Conservation (phyloP, 2,329 filamentous ascomycete species). For the Didymella keratinophila region DNA sequence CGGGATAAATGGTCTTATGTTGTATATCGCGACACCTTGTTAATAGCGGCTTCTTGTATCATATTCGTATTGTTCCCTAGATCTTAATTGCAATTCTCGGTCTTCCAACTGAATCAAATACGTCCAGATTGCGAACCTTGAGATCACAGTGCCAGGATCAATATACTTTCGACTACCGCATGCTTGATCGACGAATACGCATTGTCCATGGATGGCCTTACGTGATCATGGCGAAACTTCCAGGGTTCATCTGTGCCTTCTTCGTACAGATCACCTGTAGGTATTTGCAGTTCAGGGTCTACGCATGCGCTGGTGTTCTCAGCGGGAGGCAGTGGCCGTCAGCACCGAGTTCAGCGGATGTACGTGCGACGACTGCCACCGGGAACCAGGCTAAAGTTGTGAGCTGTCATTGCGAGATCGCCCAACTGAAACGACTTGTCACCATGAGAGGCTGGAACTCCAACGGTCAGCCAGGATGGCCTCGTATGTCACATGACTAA, state of each 20-base stretch:
- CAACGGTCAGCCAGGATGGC: constrained; percentile 4
- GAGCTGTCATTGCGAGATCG: constrained; percentile 8
- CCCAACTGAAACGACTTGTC: constrained; percentile 1
- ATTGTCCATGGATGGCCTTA: not conserved
- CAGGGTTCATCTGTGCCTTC: not conserved
- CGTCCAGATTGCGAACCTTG: not conserved
- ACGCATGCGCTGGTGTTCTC: constrained; percentile 8
- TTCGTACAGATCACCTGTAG: constrained; percentile 20
- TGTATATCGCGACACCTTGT: not conserved
- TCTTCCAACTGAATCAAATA: not conserved
- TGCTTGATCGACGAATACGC: not conserved
- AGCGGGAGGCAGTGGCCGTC: constrained; percentile 33
- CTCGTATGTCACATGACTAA: constrained; percentile 16
- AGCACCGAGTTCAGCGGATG: constrained; percentile 21
- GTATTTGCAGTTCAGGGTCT: constrained; percentile 22
- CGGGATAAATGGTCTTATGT: constrained; percentile 2
- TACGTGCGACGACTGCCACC: constrained; percentile 25
- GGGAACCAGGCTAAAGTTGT: constrained; percentile 6
- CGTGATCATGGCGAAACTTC: not conserved
- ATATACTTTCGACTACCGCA: not conserved
- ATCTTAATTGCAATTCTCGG: not conserved
- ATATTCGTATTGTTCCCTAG: not conserved
- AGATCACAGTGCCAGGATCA: not conserved
- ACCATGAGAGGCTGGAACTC: constrained; percentile 7
- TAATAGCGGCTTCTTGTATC: not conserved